A percentile compares a stretch with the other conserved stretches of the same genome.
Evolutionary conservation across 1,284 basidiomycete species (phyloP).

Genomic region (Phenoliferia sp.): DNA sequence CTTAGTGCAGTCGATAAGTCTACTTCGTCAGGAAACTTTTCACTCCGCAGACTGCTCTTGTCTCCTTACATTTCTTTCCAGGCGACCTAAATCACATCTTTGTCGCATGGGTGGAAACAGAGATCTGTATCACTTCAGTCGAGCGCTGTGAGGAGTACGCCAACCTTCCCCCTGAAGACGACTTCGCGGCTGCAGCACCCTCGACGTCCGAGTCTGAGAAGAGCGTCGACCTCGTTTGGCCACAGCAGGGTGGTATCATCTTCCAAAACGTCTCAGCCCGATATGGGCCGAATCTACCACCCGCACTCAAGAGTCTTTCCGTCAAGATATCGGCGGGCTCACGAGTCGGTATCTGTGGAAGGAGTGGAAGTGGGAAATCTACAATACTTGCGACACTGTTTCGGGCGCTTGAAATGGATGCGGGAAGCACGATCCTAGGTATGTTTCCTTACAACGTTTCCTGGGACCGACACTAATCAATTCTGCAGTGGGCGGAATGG

Average conservation of each 20-base stretch:
- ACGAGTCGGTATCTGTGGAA: neutral
- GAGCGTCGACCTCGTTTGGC: neutral
- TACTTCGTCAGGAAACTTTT: neutral
- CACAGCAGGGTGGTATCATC: neutral
- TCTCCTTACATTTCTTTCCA: neutral
- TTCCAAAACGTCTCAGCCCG: neutral
- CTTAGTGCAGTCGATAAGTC: neutral
- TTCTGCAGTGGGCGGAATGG: neutral
- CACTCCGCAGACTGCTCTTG: neutral
- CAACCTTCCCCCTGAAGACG: neutral
- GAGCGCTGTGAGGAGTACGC: neutral
- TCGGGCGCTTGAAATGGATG: neutral
- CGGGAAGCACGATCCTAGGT: neutral
- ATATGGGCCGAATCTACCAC: neutral
- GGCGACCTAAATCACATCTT: neutral
- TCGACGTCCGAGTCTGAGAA: neutral
- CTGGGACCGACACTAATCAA: neutral
- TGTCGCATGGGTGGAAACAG: neutral
- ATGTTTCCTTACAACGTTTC: neutral
- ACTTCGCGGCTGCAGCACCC: neutral
- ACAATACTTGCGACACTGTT: neutral
- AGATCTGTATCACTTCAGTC: neutral
- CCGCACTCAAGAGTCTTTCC: neutral
- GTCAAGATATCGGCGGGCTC: neutral
- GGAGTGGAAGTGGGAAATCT: neutral